Evolutionary conservation across 371 early-diverging fungal genomes (phyloP), one percentile per base, ranked within the genome.

Genomic region (Capillidium heterosporum): DNA sequence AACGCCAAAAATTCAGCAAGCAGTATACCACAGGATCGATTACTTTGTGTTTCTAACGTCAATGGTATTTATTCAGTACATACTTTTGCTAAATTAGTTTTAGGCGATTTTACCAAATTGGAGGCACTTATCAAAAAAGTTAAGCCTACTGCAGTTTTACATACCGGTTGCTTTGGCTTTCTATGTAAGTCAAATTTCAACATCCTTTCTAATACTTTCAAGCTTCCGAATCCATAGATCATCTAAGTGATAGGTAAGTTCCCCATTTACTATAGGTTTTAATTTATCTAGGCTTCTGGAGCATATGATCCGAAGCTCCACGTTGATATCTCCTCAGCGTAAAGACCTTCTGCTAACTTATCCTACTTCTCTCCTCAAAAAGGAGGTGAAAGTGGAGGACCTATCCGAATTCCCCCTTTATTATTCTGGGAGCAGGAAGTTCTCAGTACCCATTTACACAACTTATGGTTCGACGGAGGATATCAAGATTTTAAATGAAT

Each of bases 401-500:
- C 47, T 47, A 10, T 23, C 23, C 24, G 47, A 79, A 57, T 71
- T 81, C 43, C 72, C 78, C 1, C 64, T 68, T 3, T 78, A 68
- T 46, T 60, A 74, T 11, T 59, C 69, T 3, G 75, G 75, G 21
- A 56, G 61, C 21, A 70, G 71, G 35, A 56, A 61, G 27, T 58
- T 81, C 35, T 71, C 72, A 28, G 75, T 78, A 0, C 81, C 81
- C 21, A 75, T 81, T 2, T 81, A 79, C 58, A 73, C 79, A 0
- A 77, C 77, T 4, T 79, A 78, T 78, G 81, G 81, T 39, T 76
- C 77, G 5, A 79, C 77, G 55, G 81, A 81, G 60, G 81, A 81
- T 63, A 77, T 81, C 5, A 67, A 69, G 29, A 71, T 81, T 11
- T 49, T 81, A 57, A 79, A 81, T 55, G 74, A 72, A 58, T 78